Evolutionary conservation across 2,329 filamentous ascomycete species (phyloP).

Genomic region (Beauveria pseudobassiana): DNA sequence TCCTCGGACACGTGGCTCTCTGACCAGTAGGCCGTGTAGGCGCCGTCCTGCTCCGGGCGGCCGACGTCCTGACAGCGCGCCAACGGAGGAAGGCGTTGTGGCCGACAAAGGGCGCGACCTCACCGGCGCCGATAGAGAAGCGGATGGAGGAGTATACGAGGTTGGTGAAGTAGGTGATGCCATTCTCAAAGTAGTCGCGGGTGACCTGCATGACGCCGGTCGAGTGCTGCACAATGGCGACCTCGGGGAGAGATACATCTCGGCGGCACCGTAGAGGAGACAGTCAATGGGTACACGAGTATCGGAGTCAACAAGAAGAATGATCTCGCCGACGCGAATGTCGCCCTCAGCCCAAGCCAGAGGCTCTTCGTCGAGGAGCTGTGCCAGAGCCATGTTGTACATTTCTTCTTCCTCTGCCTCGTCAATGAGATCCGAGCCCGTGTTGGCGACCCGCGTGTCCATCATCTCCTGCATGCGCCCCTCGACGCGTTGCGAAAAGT

Average conservation of each 20-base stretch:
- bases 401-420: slow-evolving; percentile 31
- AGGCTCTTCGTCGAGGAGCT: slow-evolving; percentile 40
- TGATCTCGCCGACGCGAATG: slow-evolving; percentile 54
- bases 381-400: slow-evolving; percentile 41
- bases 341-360: slow-evolving; percentile 52
- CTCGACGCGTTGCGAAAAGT: slow-evolving; percentile 55
- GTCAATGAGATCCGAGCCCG: slow-evolving; percentile 17
- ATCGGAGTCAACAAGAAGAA: slow-evolving; percentile 61
- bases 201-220: slow-evolving; percentile 74
- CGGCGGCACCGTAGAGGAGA: slow-evolving; percentile 59
- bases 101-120: slow-evolving; percentile 68
- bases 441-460: slow-evolving; percentile 14
- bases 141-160: slow-evolving; percentile 68
- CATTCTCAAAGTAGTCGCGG: slow-evolving; percentile 63
- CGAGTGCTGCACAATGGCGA: slow-evolving; percentile 64
- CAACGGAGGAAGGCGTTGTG: slow-evolving; percentile 72
- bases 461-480: slow-evolving; percentile 39
- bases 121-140: slow-evolving; percentile 63
- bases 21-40: slow-evolving; percentile 62
- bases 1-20: slow-evolving; percentile 71
- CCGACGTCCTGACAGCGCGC: slow-evolving; percentile 35
- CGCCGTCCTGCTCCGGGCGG: slow-evolving; percentile 42
- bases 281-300: slow-evolving; percentile 62
- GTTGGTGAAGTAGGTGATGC: slow-evolving; percentile 71
- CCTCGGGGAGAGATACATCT: slow-evolving; percentile 63